Evolutionary conservation across 176 grass and related monocot species (phyloP), one percentile per base, ranked within the genome.

Genomic region (Dendrocalamus sinicus): DNA sequence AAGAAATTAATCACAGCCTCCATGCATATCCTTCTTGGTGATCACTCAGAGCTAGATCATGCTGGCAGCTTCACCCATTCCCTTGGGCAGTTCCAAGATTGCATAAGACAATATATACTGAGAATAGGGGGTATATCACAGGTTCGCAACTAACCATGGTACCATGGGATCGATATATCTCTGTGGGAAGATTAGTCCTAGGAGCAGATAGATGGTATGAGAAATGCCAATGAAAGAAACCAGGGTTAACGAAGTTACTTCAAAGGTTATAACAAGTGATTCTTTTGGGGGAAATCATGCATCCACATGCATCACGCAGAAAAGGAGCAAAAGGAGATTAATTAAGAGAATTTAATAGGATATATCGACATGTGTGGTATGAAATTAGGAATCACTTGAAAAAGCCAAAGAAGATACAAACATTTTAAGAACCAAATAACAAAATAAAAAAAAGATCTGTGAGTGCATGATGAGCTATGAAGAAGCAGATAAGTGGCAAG

Each of bases 51-150:
- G 94, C 84, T 93, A 91, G 89, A 95, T 95, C 86, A 93, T 93
- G 91, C 89, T 95, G 91, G 91, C 89, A 93, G 91, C 91, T 95
- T 95, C 91, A 95, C 86, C 87, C 84, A 70, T 95, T 93, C 89
- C 89, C 86, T 79, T 81, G 86, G 70, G 45, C 91, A 91, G 39
- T 89, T 91, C 44, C 5, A 37, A 46, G 19, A 82, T 73, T 65
- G 75, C 65, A 89, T 72, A 78, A 88, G 82, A 79, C 71, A 78
- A 17, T 12, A 35, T 11, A 17, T 30, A 30, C 30, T 67, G 28
- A 23, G 69, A 46, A 72, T 16, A 28, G 43, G 44, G 69, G 44
- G 14, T 44, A 43, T 43, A 43, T 43, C 69, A 47, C 69, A 73
- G 44, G 43, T 28, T 73, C 61, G 28, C 23, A 63, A 14, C 61